Evolutionary conservation across 768 basidiomycete species (phyloP).

Genomic region (Arthromyces matolae): DNA sequence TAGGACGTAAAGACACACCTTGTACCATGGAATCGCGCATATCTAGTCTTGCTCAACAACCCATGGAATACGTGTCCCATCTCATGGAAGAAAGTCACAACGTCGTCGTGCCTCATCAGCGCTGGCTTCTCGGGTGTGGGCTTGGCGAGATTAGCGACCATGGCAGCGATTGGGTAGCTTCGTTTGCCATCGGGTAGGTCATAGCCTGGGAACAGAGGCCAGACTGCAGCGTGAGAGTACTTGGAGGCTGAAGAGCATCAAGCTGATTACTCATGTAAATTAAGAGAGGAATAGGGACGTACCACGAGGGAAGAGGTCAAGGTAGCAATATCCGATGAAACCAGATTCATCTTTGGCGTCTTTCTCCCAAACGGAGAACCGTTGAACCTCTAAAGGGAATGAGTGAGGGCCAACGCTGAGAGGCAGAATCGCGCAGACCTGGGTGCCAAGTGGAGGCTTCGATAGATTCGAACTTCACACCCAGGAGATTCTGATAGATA

Average conservation of each 20-base stretch:
- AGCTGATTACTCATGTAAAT: background rate
- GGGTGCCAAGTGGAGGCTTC: slow-evolving; percentile 75
- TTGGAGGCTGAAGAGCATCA: slow-evolving; percentile 58
- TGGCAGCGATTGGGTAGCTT: slow-evolving; percentile 71
- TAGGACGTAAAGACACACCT: slow-evolving; percentile 29
- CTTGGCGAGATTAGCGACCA: slow-evolving; percentile 92
- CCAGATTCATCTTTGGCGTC: slow-evolving; percentile 64
- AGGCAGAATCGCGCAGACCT: slow-evolving; percentile 36
- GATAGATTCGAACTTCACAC: slow-evolving; percentile 68
- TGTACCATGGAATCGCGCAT: slow-evolving; percentile 79
- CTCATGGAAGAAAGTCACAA: slow-evolving; percentile 91
- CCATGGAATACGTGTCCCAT: slow-evolving; percentile 78
- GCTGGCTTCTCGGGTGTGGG: slow-evolving; percentile 77
- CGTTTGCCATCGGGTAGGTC: slow-evolving; percentile 51
- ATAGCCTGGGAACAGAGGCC: slow-evolving; percentile 70
- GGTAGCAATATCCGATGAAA: slow-evolving; percentile 83
- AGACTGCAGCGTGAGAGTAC: slow-evolving; percentile 86
- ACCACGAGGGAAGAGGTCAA: slow-evolving; percentile 86
- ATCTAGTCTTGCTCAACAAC: slow-evolving; percentile 66
- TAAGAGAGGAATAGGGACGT: slow-evolving; percentile 15
- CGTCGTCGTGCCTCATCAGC: slow-evolving; percentile 83
- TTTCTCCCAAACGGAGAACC: slow-evolving; percentile 82
- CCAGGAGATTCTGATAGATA: slow-evolving; percentile 80
- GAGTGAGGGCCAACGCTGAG: background rate
- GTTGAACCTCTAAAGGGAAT: slow-evolving; percentile 61